phyloP scores from a whole-genome alignment of 192 early-diverging fungal genomes.

The Coemansia sp. region DNA sequence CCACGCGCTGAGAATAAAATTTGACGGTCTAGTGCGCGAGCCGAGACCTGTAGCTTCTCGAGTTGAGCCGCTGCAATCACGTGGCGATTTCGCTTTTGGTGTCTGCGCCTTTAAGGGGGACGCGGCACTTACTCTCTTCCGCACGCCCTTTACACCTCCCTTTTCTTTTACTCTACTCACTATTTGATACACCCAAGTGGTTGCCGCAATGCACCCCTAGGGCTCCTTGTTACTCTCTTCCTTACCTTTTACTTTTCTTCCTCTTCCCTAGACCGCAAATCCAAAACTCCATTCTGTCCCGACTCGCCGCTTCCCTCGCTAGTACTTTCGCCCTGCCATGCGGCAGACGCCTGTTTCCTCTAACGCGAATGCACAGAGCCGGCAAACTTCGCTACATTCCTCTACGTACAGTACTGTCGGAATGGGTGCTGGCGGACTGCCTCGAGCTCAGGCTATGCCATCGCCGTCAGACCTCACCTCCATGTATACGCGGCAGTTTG shows the following conservation, averaged over 20 bases:
- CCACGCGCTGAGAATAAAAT: background rate
- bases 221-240: background rate
- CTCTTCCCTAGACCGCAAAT: background rate
- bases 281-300: background rate
- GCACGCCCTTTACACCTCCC: background rate
- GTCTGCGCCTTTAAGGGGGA: background rate
- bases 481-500: conserved; percentile 56
- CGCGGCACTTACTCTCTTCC: background rate
- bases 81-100: background rate
- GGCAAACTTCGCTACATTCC: conserved; percentile 44
- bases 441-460: conserved; percentile 21
- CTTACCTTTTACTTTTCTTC: background rate
- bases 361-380: conserved; percentile 7
- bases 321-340: conserved; percentile 4
- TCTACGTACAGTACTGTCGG: conserved; percentile 28
- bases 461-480: conserved; percentile 45
- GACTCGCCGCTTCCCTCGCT: background rate
- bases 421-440: conserved; percentile 8
- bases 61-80: background rate
- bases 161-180: background rate
- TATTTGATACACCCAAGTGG: background rate
- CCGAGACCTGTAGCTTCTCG: background rate
- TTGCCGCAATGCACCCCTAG: conserved; percentile 3
- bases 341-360: conserved; percentile 10
- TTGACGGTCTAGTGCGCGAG: background rate